A percentile compares a stretch with the other conserved stretches of the same genome.
These are phyloP conservation scores for Lithohypha guttulata DNA, from an alignment of 2,329 filamentous ascomycete species.

Conservation along the genomic window DNA sequence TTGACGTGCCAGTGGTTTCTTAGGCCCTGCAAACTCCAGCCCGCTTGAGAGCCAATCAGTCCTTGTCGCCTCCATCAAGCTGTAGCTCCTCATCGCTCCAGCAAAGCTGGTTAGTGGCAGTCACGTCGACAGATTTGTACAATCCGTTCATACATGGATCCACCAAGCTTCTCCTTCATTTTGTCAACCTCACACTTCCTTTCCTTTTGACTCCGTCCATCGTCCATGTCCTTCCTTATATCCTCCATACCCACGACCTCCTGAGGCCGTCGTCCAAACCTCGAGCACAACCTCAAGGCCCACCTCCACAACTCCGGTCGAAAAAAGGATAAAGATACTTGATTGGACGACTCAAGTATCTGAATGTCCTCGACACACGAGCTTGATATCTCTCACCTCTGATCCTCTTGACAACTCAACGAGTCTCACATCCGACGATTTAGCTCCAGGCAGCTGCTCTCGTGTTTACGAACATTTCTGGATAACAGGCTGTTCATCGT, in stretches of 20 bases:
- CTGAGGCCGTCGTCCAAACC: constrained; percentile 9
- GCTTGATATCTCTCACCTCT: constrained; percentile 11
- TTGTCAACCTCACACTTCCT: constrained; percentile 1
- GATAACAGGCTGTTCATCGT: constrained; percentile 15
- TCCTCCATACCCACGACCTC: constrained; percentile 6
- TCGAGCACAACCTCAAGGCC: constrained; percentile 7
- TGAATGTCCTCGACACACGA: constrained; percentile 19
- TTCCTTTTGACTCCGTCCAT: constrained; percentile 9
- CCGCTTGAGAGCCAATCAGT: constrained; percentile 2
- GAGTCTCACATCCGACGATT: constrained; percentile 9
- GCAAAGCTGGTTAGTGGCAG: constrained; percentile 8
- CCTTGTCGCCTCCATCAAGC: constrained; percentile 6
- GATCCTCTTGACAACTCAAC: constrained; percentile 11
- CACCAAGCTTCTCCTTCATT: constrained; percentile 9
- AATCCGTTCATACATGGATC: constrained; percentile 6
- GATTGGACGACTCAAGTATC: constrained; percentile 17
- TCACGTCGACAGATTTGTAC: constrained; percentile 9
- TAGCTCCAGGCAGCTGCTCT: constrained; percentile 13
- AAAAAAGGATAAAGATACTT: constrained; percentile 16
- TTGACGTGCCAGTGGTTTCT: constrained; percentile 7
- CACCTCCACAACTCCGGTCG: not conserved
- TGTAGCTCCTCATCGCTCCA: constrained; percentile 2
- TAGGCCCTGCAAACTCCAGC: constrained; percentile 6
- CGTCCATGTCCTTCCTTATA: constrained; percentile 8
- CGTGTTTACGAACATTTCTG: constrained; percentile 18